A percentile compares a stretch with the other conserved stretches of the same genome.
These are phyloP conservation scores for Trypanosoma scelopori DNA, from an alignment of 208 protist genomes.

Conservation along the genomic window DNA sequence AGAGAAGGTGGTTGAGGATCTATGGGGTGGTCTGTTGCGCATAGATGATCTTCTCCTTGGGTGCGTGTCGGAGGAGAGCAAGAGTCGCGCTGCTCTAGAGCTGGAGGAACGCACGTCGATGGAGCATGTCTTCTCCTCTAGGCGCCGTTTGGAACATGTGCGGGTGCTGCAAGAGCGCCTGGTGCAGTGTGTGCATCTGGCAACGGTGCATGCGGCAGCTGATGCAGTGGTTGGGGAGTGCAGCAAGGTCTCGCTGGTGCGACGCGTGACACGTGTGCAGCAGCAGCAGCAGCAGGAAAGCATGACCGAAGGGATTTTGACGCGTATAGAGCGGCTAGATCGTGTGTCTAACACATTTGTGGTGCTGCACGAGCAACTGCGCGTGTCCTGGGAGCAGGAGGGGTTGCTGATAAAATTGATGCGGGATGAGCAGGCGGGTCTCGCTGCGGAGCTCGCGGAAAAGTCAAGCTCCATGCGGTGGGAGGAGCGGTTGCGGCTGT, in stretches of 20 bases:
- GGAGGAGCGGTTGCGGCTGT: neutral
- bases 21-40: slow-evolving; percentile 3
- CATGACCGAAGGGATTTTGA: neutral
- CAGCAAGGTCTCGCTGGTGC: slow-evolving; percentile 5
- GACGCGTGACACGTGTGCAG: neutral
- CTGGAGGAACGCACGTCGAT: neutral
- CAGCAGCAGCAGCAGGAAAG: slow-evolving; percentile 11
- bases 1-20: neutral
- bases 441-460: neutral
- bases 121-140: slow-evolving; percentile 6
- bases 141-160: neutral
- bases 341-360: slow-evolving; percentile 1
- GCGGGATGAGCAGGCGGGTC: neutral
- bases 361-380: slow-evolving; percentile 14
- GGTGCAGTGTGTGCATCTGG: slow-evolving; percentile 6
- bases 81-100: neutral
- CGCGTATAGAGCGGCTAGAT: slow-evolving; percentile 1
- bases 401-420: neutral
- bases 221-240: neutral
- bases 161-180: slow-evolving; percentile 6
- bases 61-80: neutral
- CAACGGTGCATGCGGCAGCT: slow-evolving; percentile 1
- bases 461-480: neutral
- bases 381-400: slow-evolving; percentile 8
- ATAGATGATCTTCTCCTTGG: slow-evolving; percentile 5